Percentiles rank a stretch among this genome's conserved stretches.
Conservation (phyloP, 805 yeast species). For the Ogataea chonburiensis region DNA sequence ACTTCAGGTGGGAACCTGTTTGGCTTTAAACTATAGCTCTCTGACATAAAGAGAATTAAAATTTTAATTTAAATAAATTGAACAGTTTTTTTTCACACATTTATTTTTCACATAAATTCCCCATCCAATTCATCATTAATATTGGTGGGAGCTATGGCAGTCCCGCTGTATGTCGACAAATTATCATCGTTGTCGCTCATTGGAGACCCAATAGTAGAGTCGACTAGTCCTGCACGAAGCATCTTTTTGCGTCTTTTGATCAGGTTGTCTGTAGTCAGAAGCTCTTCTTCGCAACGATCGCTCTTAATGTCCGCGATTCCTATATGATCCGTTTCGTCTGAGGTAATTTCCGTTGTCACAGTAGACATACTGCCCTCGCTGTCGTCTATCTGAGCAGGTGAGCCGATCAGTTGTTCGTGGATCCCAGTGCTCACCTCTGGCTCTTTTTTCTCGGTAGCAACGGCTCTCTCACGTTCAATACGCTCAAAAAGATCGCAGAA, state of each 20-base stretch:
- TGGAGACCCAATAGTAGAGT: conserved; percentile 32
- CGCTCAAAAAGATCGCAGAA: conserved; percentile 41
- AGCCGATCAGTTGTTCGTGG: conserved; percentile 8
- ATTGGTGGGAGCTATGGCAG: conserved; percentile 28
- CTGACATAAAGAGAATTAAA: conserved; percentile 6
- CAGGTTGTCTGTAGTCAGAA: conserved; percentile 10
- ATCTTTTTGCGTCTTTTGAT: conserved; percentile 27
- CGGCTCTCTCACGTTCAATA: no score
- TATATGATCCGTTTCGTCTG: conserved; percentile 14
- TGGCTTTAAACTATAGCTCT: conserved; percentile 33
- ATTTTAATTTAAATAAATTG: conserved; percentile 2
- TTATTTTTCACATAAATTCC: conserved; percentile 10
- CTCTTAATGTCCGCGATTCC: conserved; percentile 5
- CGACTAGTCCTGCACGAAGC: conserved; percentile 14
- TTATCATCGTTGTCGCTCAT: conserved; percentile 33
- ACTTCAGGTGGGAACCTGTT: conserved; percentile 78
- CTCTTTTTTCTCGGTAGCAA: conserved; percentile 20
- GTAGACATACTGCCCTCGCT: conserved; percentile 7
- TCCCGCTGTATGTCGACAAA: conserved; percentile 30
- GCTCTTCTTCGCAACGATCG: conserved; percentile 6
- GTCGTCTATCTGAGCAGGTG: conserved; percentile 1
- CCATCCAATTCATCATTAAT: conserved; percentile 15
- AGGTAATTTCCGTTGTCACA: conserved; percentile 10
- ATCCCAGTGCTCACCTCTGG: conserved; percentile 6
- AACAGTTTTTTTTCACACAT: not conserved